These are phyloP conservation scores for Aspergillus ostianus DNA, from an alignment of 495 filamentous ascomycete species.

Conservation along the genomic window DNA sequence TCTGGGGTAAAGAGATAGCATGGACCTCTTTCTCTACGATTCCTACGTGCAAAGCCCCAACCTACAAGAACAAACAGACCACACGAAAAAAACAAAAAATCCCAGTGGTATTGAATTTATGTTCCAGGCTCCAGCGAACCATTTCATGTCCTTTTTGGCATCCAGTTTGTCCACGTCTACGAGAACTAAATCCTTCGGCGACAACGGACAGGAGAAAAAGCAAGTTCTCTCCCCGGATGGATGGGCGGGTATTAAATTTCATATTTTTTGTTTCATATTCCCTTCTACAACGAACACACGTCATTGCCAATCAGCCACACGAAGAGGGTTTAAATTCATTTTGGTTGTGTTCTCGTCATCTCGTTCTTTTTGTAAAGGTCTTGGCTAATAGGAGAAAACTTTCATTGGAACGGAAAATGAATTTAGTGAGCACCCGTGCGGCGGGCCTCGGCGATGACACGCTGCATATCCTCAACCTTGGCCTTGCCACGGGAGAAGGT, in stretches of 20 bases:
- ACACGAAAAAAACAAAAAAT: conserved; percentile 1
- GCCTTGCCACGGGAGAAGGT: conserved; percentile 96
- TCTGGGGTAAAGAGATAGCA: neutral
- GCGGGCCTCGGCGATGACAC: conserved; percentile 94
- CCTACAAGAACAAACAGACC: neutral
- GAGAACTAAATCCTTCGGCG: conserved; percentile 2
- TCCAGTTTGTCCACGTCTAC: conserved; percentile 10
- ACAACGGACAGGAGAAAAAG: neutral
- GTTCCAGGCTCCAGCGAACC: conserved; percentile 6
- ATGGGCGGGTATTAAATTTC: neutral
- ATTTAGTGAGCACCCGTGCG: conserved; percentile 72
- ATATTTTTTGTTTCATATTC: neutral
- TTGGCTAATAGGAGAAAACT: conserved; percentile 26
- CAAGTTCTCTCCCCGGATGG: neutral
- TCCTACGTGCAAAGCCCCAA: neutral
- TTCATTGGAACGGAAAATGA: conserved; percentile 32
- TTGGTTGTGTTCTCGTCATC: conserved; percentile 12
- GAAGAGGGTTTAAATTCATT: conserved; percentile 7
- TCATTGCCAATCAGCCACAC: conserved; percentile 8
- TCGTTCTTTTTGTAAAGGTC: conserved; percentile 15
- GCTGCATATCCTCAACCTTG: conserved; percentile 98
- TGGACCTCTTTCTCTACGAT: neutral
- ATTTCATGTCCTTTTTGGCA: conserved; percentile 6
- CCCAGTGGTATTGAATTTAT: conserved; percentile 15
- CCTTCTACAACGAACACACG: conserved; percentile 6